Evolutionary conservation across 148 eudicot genomes (phyloP), one percentile per base, ranked within the genome.

Genomic region (Selenicereus undatus): DNA sequence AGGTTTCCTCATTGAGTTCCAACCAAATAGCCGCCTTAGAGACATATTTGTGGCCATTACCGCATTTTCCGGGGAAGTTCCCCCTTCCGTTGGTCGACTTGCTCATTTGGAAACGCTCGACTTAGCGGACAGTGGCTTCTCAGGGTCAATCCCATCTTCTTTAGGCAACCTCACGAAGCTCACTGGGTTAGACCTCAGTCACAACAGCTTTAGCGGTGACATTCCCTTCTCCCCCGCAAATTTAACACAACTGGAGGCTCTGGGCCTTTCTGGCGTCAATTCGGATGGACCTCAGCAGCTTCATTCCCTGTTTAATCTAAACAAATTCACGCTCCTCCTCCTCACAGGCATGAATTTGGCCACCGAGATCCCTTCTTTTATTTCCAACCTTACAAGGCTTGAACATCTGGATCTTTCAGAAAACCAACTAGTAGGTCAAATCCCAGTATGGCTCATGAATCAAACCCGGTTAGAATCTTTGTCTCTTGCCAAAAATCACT

Each of bases 1-100:
- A 11, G 86, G 89, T 12, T 12, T 32, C 13, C 68, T 86, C n/a
- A 85, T 86, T 0, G 81, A 82, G 48, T 87, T 87, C 45, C 79
- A 56, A 13, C 43, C 1, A 0, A 74, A 36, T 4, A 77, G 65
- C 70, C 74, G 29, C 4, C 83, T 87, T 21, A 21, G 43, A 74
- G 26, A 3, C 0, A n/a, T 87, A 26, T 7, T 1, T 0, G 39
- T 84, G 24, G 0, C 11, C 14, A 3, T 11, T 3, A 86, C 89
- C n/a, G 42, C 52, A 22, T 83, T 86, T 60, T 79, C 71, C 0
- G 86, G 85, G 16, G 65, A 32, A 42, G 13, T 87, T 2, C 86
- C 86, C 3, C 32, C 26, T 69, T 81, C 83, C 1, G 81, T 84
- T 48, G 86, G 84, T 5, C 79, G 71, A 58, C 70, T 60, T 58